Conservation (phyloP, 176 grass and related monocot genomes). For the Juncus inflexus region DNA sequence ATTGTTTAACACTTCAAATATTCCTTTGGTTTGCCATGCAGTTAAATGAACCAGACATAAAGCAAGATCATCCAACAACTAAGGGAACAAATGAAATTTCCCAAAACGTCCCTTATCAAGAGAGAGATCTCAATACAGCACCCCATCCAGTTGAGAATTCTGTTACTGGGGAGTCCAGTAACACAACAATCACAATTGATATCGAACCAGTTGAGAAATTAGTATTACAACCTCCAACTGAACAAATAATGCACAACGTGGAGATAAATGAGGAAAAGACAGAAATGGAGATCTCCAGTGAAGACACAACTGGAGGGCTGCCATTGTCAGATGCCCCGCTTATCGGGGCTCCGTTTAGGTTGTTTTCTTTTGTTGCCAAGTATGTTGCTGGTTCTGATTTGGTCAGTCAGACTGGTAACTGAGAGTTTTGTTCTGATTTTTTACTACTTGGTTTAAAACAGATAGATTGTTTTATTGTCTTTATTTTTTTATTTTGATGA, state of each 20-base stretch:
- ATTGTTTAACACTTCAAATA: not conserved
- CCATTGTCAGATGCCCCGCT: conserved; percentile 81
- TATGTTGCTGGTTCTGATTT: conserved; percentile 88
- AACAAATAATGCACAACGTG: conserved; percentile 67
- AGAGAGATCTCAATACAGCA: conserved; percentile 20
- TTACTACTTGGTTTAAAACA: too few species aligned
- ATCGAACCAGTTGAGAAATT: conserved; percentile 25
- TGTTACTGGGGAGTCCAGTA: conserved; percentile 18
- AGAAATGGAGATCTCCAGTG: conserved; percentile 1
- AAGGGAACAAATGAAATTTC: conserved; percentile 10
- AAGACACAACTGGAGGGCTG: conserved; percentile 29
- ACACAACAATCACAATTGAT: conserved; percentile 29
- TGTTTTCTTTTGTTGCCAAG: conserved; percentile 89
- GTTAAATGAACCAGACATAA: conserved; percentile 36
- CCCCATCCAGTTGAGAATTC: conserved; percentile 33
- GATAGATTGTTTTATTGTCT: too few species aligned
- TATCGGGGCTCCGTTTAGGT: conserved; percentile 74
- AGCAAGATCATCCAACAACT: conserved; percentile 16
- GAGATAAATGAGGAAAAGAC: conserved; percentile 48
- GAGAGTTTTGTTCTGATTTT: conserved; percentile 11
- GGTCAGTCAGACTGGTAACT: conserved; percentile 44
- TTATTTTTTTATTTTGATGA: too few species aligned
- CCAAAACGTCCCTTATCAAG: conserved; percentile 27
- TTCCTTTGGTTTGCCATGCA: conserved; percentile 31
- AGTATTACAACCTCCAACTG: conserved; percentile 39